Conservation (phyloP, 1,139 yeast genomes). For the Magnusiomyces paraingens region DNA sequence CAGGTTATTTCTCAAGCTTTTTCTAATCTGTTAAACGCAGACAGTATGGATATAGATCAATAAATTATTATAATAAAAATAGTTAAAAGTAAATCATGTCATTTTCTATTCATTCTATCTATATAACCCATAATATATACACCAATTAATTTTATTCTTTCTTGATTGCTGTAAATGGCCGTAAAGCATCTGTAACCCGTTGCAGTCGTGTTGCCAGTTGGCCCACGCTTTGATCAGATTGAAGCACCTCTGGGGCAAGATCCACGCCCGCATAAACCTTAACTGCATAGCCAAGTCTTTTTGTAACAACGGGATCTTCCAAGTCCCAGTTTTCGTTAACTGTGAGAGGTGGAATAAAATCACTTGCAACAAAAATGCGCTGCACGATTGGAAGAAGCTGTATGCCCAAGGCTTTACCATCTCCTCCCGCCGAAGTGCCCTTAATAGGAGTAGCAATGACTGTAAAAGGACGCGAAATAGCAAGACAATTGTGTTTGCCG, state of each 20-base stretch:
- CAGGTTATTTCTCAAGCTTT: no score
- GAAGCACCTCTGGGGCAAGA: conserved; percentile 31
- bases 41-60: no score
- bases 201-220: conserved; percentile 29
- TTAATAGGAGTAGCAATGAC: conserved; percentile 39
- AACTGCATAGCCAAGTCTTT: conserved; percentile 29
- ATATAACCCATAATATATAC: conserved; percentile 1
- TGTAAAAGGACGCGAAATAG: conserved; percentile 66
- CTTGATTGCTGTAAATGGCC: conserved; percentile 25
- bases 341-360: conserved; percentile 22
- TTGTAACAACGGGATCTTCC: conserved; percentile 24
- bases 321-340: conserved; percentile 26
- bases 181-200: conserved; percentile 27
- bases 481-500: conserved; percentile 65
- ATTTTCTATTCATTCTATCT: conserved; percentile 2
- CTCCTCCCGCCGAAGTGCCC: conserved; percentile 15
- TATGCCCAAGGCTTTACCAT: conserved; percentile 31
- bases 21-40: no score
- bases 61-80: no score
- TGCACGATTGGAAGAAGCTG: conserved; percentile 25
- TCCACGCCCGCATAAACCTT: conserved; percentile 31
- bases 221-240: conserved; percentile 27
- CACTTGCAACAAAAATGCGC: conserved; percentile 22
- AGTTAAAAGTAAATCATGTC: no score
- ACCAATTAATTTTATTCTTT: no score